Base-by-base conservation (phyloP, 2,329 filamentous ascomycete species). In the Penicillium vulpinum region DNA sequence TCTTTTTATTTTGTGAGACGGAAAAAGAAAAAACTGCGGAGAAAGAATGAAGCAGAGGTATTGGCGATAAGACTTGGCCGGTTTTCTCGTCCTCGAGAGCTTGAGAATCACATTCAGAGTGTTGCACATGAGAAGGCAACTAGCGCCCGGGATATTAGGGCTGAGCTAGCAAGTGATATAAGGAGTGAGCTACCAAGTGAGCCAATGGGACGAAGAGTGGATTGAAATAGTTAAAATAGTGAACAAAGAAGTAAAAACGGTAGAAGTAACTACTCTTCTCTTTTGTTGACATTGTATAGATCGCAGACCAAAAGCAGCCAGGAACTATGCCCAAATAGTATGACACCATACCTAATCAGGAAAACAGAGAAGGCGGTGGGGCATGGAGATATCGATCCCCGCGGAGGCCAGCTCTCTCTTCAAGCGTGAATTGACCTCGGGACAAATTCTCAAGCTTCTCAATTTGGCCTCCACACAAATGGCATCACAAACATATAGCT, bases 401-500 rank as follows among this genome's bases (percentile, higher is more conserved):
- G 54, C 54, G 54, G 54, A 56, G 54, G 48, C 51, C 44, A 54
- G 44, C 56, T 38, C 40, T 36, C 43, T 40, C 45, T n/a, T 44
- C 24, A 29, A 31, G 11, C 5, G 9, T 35, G 21, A 56, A 53
- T 38, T 39, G 33, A 46, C 24, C 16, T 48, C 5, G 36, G 24
- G 16, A 36, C 22, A 24, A 9, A 44, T 36, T 26, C 18, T 28
- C 39, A 43, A 46, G 36, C 26, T 24, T 15, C 15, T 15, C 9
- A 35, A 11, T 13, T 15, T 15, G 21, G n/a, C 21, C 38, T 22
- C 15, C 18, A 52, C 24, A 47, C 4, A 33, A 29, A 62, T 62
- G 60, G 36, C 54, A 15, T 65, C 65, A 24, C 62, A 71, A 54
- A 66, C 61, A 18, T 62, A 65, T 29, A 70, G 52, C 54, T 64